These are phyloP conservation scores for Aspergillus quadrilineatus DNA, from an alignment of 2,329 filamentous ascomycete species.

Conservation along the genomic window DNA sequence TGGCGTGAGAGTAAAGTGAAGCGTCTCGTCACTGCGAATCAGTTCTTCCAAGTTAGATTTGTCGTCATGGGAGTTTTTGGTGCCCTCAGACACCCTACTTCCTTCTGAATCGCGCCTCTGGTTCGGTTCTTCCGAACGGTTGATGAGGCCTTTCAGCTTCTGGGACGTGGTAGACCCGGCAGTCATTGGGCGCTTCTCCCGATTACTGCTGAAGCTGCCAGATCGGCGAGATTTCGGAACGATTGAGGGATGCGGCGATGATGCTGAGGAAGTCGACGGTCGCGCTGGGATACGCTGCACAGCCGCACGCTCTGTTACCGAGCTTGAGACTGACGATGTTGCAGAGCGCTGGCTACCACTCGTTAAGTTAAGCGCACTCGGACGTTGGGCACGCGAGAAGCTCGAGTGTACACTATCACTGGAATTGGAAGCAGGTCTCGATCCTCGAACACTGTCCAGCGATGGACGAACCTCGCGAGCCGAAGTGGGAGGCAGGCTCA, in stretches of 20 bases:
- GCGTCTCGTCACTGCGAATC: conserved; percentile 77
- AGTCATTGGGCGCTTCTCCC: conserved; percentile 40
- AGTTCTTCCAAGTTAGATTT: conserved; percentile 73
- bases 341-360: conserved; percentile 25
- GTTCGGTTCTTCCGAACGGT: conserved; percentile 29
- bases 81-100: conserved; percentile 29
- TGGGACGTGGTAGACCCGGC: conserved; percentile 42
- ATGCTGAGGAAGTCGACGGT: conserved; percentile 30
- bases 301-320: conserved; percentile 38
- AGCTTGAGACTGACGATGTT: conserved; percentile 24
- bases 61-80: conserved; percentile 48
- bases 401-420: conserved; percentile 31
- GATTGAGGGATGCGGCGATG: conserved; percentile 24
- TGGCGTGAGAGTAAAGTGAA: conserved; percentile 78
- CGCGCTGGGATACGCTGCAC: conserved; percentile 42
- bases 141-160: conserved; percentile 46
- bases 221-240: conserved; percentile 37
- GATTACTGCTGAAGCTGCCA: conserved; percentile 39
- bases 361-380: conserved; percentile 26
- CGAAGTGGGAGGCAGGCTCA: conserved; percentile 7
- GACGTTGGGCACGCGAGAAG: conserved; percentile 27
- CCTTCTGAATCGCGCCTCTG: conserved; percentile 40
- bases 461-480: conserved; percentile 11
- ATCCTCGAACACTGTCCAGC: conserved; percentile 8
- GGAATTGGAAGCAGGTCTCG: conserved; percentile 29